A percentile compares a stretch with the other conserved stretches of the same genome.
phyloP scores from a whole-genome alignment of 768 basidiomycete genomes.

The Mycena albidolilacea region DNA sequence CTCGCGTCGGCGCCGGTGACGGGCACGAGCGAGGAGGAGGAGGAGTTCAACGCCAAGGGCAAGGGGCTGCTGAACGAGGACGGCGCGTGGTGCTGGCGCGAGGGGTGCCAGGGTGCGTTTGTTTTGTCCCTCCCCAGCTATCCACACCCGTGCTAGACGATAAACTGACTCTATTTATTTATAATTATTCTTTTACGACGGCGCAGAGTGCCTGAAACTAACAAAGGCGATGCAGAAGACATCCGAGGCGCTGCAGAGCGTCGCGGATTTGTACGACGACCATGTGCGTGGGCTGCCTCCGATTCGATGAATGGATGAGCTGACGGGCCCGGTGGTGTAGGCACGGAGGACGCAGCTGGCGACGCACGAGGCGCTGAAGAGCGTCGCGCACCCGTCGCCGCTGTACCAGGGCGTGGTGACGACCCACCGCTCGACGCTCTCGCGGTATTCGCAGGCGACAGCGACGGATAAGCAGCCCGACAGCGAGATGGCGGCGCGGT shows the following conservation, averaged over 20 bases:
- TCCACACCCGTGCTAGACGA: no score
- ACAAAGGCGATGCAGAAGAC: slow-evolving; percentile 86
- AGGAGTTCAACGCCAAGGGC: slow-evolving; percentile 53
- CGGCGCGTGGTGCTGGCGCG: slow-evolving; percentile 92
- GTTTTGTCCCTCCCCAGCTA: no score
- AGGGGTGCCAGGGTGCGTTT: slow-evolving; percentile 75
- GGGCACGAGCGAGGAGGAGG: slow-evolving; percentile 67
- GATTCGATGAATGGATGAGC: background rate
- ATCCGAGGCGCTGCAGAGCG: slow-evolving; percentile 78
- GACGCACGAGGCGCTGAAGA: slow-evolving; percentile 83
- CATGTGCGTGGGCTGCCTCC: slow-evolving; percentile 63
- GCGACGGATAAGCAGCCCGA: slow-evolving; percentile 66
- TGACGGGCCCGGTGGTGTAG: slow-evolving; percentile 51
- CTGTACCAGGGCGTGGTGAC: slow-evolving; percentile 83
- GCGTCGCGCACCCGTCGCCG: slow-evolving; percentile 81
- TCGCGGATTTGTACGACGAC: slow-evolving; percentile 85
- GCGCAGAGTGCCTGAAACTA: slow-evolving; percentile 78
- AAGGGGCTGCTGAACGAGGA: slow-evolving; percentile 77
- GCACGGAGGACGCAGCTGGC: slow-evolving; percentile 80
- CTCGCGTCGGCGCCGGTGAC: slow-evolving; percentile 63
- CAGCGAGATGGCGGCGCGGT: slow-evolving; percentile 79
- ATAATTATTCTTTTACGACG: background rate
- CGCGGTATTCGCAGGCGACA: slow-evolving; percentile 73
- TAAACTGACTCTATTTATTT: background rate
- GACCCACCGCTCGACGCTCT: slow-evolving; percentile 80